These are phyloP conservation scores for Zygoascus sp. DNA, from an alignment of 1,139 yeast species.

Conservation along the genomic window DNA sequence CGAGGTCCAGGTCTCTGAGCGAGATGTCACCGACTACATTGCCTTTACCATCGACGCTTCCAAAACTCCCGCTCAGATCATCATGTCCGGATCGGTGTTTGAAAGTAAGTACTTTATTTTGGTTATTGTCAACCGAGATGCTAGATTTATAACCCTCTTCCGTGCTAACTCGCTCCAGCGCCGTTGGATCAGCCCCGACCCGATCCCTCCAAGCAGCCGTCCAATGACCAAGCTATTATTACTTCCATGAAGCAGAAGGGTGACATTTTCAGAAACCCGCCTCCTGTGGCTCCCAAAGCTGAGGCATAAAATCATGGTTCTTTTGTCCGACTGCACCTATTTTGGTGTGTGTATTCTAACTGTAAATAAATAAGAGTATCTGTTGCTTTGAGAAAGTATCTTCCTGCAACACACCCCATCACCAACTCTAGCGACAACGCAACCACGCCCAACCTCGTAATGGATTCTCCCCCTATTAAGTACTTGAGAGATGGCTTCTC, in stretches of 20 bases:
- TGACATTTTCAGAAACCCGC: conserved; percentile 31
- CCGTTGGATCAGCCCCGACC: conserved; percentile 36
- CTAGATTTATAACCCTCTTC: conserved; percentile 7
- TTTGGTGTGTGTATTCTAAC: background rate
- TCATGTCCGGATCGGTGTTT: conserved; percentile 75
- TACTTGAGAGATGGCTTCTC: background rate
- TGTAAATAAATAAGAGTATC: background rate
- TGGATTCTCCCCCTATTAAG: background rate
- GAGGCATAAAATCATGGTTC: background rate
- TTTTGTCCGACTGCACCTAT: background rate
- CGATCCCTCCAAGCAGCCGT: conserved; percentile 27
- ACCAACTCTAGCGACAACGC: no score
- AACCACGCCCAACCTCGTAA: no score
- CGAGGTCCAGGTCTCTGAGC: conserved; percentile 46
- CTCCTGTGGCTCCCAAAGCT: background rate
- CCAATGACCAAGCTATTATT: conserved; percentile 30
- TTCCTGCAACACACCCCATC: no score
- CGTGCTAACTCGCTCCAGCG: no score
- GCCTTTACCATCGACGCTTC: conserved; percentile 75
- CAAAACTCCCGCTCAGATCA: conserved; percentile 51
- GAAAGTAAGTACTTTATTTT: conserved; percentile 44
- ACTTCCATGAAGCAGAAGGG: conserved; percentile 39
- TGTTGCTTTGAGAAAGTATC: no score
- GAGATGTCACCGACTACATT: conserved; percentile 65
- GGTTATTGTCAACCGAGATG: background rate